Base-by-base conservation (phyloP, 371 early-diverging fungal genomes). In the Syncephalastrum racemosum region DNA sequence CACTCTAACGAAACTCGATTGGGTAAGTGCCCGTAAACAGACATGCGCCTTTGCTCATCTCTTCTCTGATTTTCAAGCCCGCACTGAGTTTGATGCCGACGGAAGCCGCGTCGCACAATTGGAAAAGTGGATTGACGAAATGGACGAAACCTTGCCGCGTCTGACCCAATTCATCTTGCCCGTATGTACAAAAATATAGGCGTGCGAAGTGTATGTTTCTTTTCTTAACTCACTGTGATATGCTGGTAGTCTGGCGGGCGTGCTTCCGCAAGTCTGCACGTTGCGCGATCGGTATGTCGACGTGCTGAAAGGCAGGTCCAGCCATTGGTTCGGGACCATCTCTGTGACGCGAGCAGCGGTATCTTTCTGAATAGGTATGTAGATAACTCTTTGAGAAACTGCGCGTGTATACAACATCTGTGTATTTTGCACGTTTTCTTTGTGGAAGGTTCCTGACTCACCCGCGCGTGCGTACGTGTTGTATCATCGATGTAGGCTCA, bases 131-230 rank as follows among this genome's bases (percentile, higher is more conserved):
- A 94, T 97, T 52, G 97, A 95, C 71, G 77, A 78, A 6, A 68
- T 90, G 56, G 88, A 89, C 64, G 68, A 56, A n/a, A 65, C 76
- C 23, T 79, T 95, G 47, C 94, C 93, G 8, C 87, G 86, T 8
- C 72, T 95, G 45, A 82, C 81, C 6, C 81, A 91, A 64, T 97
- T 97, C 52, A 95, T 95, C 47, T 66, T 97, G 59, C 96, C 97
- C 3, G 85, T 83, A 75, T 66, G 63, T 58, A 46, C 12, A 7
- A 1, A 36, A 3, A 46, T 20, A 14, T 31, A 3, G 3, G 4
- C 42, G 20, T 1, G 7, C 46, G 43, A 41, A 25, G 46, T 36
- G 43, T 8, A 46, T 4, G 46, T n/a, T 36, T 10, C 13, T 48
- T 24, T 36, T n/a, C 41, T n/a, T 47, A 6, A 55, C 16, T 45